phyloP scores from a whole-genome alignment of 257 asterid species.

The Catharanthus roseus region DNA sequence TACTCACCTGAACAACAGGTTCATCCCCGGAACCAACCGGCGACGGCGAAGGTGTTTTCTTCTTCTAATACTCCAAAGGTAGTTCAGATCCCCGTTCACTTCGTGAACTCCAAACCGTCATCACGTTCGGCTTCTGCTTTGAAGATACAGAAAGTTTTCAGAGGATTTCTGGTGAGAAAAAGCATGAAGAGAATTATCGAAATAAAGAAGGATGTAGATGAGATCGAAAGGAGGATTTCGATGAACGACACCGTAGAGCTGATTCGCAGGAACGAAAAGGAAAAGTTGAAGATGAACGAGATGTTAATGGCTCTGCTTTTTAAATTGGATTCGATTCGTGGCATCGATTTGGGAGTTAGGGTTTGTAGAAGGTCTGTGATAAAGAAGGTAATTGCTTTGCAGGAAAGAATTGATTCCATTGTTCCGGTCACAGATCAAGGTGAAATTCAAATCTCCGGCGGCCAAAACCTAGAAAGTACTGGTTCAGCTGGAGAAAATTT shows the following conservation, averaged over 20 bases:
- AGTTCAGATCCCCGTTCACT: conserved; percentile 60
- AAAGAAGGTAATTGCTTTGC: conserved; percentile 58
- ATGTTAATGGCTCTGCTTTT: conserved; percentile 62
- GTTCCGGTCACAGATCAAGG: conserved; percentile 3
- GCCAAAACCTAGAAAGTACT: background rate
- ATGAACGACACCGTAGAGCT: conserved; percentile 31
- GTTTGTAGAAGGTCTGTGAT: conserved; percentile 61
- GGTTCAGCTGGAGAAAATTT: background rate
- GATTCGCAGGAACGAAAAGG: conserved; percentile 39
- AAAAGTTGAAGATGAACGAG: conserved; percentile 63
- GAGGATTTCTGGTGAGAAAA: conserved; percentile 64
- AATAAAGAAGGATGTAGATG: conserved; percentile 49
- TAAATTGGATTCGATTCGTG: conserved; percentile 57
- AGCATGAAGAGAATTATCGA: conserved; percentile 45
- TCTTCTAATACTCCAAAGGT: conserved; percentile 36
- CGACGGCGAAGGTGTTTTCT: background rate
- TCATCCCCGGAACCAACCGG: conserved; percentile 11
- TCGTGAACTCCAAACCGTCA: conserved; percentile 20
- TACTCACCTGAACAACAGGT: conserved; percentile 22
- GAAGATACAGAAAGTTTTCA: conserved; percentile 69
- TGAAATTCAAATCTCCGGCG: background rate
- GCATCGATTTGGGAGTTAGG: conserved; percentile 60
- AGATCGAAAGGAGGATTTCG: conserved; percentile 42
- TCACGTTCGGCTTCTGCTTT: conserved; percentile 35
- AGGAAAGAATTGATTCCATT: conserved; percentile 57